Evolutionary conservation across 2,329 filamentous ascomycete genomes (phyloP).

Genomic region (Mycogone perniciosa): DNA sequence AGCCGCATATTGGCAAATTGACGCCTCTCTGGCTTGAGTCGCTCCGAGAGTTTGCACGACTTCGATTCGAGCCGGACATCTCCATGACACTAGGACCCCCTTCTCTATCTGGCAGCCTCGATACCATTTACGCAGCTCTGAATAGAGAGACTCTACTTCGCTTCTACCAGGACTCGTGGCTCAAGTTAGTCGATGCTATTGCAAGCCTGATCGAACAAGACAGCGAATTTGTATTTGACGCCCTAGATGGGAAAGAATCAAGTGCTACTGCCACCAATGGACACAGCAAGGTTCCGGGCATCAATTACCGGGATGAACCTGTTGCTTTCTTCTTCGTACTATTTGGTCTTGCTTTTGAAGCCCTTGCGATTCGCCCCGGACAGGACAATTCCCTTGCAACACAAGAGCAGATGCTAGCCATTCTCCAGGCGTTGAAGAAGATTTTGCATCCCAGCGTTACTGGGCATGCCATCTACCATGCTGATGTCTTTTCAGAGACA

Average conservation of each 20-base stretch:
- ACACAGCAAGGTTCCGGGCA: conserved; percentile 62
- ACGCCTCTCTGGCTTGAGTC: conserved; percentile 94
- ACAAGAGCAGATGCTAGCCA: conserved; percentile 76
- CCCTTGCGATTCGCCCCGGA: conserved; percentile 71
- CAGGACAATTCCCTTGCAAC: conserved; percentile 50
- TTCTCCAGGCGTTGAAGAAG: conserved; percentile 86
- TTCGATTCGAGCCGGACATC: conserved; percentile 95
- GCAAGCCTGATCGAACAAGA: conserved; percentile 96
- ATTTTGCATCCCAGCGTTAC: conserved; percentile 92
- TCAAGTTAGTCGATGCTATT: conserved; percentile 94
- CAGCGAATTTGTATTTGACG: conserved; percentile 95
- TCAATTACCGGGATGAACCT: conserved; percentile 96
- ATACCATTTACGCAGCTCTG: conserved; percentile 89
- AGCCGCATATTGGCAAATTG: conserved; percentile 80
- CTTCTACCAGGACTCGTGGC: conserved; percentile 97
- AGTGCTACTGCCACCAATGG: conserved; percentile 42
- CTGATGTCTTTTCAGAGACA: conserved; percentile 92
- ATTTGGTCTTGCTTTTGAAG: conserved; percentile 94
- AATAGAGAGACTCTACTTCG: conserved; percentile 88
- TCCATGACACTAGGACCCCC: conserved; percentile 81
- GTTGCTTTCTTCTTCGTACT: conserved; percentile 98
- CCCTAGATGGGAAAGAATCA: conserved; percentile 75
- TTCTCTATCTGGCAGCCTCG: conserved; percentile 75
- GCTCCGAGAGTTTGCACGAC: conserved; percentile 82
- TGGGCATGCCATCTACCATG: conserved; percentile 92